phyloP scores from a whole-genome alignment of 2,329 filamentous ascomycete species.

The Ceratocystis diversiconidia region DNA sequence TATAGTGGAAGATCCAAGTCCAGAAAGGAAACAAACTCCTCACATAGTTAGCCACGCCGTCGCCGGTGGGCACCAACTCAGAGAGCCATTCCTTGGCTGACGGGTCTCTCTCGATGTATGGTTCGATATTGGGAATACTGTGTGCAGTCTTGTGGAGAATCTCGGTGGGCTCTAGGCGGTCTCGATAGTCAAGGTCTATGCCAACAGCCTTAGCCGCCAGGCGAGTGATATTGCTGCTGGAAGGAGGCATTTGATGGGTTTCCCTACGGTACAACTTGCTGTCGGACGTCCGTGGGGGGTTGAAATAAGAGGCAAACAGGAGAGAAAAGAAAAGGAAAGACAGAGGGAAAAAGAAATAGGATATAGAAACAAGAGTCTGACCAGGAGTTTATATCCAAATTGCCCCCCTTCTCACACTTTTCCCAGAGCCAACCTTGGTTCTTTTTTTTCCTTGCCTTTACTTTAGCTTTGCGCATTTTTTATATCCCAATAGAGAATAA shows the following conservation, averaged over 20 bases:
- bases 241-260: not conserved
- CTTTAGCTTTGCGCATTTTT: not conserved
- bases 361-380: not conserved
- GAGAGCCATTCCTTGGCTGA: slow-evolving; percentile 13
- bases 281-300: not conserved
- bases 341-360: not conserved
- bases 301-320: no score
- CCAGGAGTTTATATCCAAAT: not conserved
- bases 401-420: not conserved
- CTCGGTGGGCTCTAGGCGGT: slow-evolving; percentile 21
- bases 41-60: slow-evolving; percentile 24
- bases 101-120: slow-evolving; percentile 19
- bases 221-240: slow-evolving; percentile 20
- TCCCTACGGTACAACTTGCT: not conserved
- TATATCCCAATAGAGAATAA: not conserved
- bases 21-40: slow-evolving; percentile 35
- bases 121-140: slow-evolving; percentile 12
- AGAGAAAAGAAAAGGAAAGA: not conserved
- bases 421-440: not conserved
- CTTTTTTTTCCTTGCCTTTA: not conserved
- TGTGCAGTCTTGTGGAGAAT: slow-evolving; percentile 22
- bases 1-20: slow-evolving; percentile 38
- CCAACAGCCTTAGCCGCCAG: slow-evolving; percentile 23
- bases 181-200: slow-evolving; percentile 24
- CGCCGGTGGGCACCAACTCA: slow-evolving; percentile 11